Base-by-base conservation (phyloP, 768 basidiomycete species). In the Pleurotus salmoneostramineus region DNA sequence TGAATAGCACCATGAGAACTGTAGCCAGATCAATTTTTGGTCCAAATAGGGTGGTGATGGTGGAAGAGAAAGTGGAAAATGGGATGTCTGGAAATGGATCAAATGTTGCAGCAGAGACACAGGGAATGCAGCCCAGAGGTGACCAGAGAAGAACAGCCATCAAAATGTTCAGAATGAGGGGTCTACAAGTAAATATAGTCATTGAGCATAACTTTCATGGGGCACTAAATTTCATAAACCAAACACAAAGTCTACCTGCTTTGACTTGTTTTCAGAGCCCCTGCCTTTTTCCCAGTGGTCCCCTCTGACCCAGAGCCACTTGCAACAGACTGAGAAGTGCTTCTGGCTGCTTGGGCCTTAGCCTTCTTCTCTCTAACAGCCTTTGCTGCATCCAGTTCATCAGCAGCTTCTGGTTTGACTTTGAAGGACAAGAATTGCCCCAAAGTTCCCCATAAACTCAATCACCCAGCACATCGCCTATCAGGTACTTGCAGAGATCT, bases 61-160 rank as follows among this genome's bases (percentile, higher is more conserved):
- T 34, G 1, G 47, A 27, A 15, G 46, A 35, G 40, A 57, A 57
- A 12, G 32, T 36, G 7, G n/a, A 27, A 36, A 57, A 57, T 14
- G 31, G 46, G 27, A 57, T 57, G 37, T 44, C 56, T 15, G 56
- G 47, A 31, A 57, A 57, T 4, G 56, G 56, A 21, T 51, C 50
- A 14, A 33, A 15, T 51, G 31, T 21, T 14, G 34, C 34, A 34
- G 50, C 50, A 33, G 50, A 32, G 21, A 37, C 50, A 51, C 50
- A 51, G 6, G 35, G 50, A 32, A 51, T n/a, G 21, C 15, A n/a
- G 10, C 50, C 50, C n/a, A 36, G 12, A 10, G 36, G 27, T 8
- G n/a, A 36, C 31, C 50, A 51, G 32, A 49, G 14, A 15, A 49
- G 48, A 49, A 49, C 17, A 27, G 27, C 17, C 48, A 49, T 27